Evolutionary conservation across 306 rosid genomes (phyloP), one percentile per base, ranked within the genome.

Genomic region (Cyclanthera cordifolia): DNA sequence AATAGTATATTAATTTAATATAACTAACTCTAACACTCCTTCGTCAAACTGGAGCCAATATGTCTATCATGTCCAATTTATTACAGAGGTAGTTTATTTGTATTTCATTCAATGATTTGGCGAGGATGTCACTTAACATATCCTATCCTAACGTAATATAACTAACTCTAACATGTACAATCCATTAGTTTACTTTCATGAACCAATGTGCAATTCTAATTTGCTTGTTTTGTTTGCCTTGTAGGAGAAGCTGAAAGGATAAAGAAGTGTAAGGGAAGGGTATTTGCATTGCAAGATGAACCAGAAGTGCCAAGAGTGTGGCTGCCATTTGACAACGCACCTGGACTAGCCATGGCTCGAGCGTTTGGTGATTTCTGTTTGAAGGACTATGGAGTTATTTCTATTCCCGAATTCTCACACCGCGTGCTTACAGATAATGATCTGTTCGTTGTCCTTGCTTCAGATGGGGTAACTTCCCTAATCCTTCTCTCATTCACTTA

Each of bases 261-360:
- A 23, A 87, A 87, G 78, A 73, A 71, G 23, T 93, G 96, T 67
- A 90, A 83, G 74, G 99, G 96, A 53, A 84, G 99, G 75, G 96
- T 68, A 5, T 48, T 68, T 1, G 16, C 59, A 11, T 65, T 93
- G 85, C 91, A 93, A 78, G 99, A 93, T 80, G 99, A 93, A 61
- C 99, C 99, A 47, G 96, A 86, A 86, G 99, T 93, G 69, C 75
- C 84, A 37, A 80, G 99, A 79, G 95, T 93, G 15, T 93, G 99
- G 95, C 70, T 93, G 79, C 96, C 99, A 8, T 90, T 78, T 71
- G 96, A 93, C 76, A 88, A 93, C 76, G 95, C 99, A 28, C 96
- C 96, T 39, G 99, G 96, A 24, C 78, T 93, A 82, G 99, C 99
- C 49, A 93, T 93, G 99, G 99, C 99, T 78, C 84, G 99, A 74